Evolutionary conservation across 345 rosid genomes (phyloP).

Genomic region (Carallia pectinifolia): DNA sequence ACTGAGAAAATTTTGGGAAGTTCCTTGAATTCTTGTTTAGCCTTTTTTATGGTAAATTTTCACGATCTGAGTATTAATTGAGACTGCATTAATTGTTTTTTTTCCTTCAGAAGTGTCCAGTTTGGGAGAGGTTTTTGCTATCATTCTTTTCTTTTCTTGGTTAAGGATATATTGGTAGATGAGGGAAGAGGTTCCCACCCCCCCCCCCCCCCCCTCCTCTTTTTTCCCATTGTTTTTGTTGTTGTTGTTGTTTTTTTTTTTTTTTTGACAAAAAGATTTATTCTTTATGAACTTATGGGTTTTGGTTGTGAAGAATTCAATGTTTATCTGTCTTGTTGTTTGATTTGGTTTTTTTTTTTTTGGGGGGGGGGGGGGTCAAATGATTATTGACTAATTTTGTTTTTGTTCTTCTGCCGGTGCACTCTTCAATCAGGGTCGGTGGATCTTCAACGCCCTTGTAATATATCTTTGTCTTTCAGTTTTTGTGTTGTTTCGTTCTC

Average conservation of each 20-base stretch:
- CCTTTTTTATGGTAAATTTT: neutral
- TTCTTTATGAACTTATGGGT: no score
- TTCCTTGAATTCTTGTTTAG: neutral
- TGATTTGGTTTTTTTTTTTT: neutral
- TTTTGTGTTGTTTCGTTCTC: constrained; percentile 3
- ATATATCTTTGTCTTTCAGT: constrained; percentile 17
- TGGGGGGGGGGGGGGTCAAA: neutral
- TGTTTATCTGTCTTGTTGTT: neutral
- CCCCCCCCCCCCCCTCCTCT: no score
- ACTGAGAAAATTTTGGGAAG: neutral
- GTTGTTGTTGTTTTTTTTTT: no score
- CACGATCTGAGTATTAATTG: neutral
- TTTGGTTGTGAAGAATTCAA: neutral
- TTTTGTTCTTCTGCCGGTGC: constrained; percentile 31
- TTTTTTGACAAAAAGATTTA: no score
- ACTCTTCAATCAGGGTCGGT: constrained; percentile 27
- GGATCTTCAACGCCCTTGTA: constrained; percentile 29
- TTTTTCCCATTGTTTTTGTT: no score
- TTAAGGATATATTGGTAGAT: neutral
- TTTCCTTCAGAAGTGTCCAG: neutral
- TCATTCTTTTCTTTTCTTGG: neutral
- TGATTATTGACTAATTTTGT: constrained; percentile 21
- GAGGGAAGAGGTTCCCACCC: no score
- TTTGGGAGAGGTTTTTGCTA: neutral
- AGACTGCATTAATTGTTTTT: constrained; percentile 1